Percentiles rank a stretch among this genome's conserved stretches.
Evolutionary conservation across 371 early-diverging fungal species (phyloP).

Genomic region (Dinochytrium kinnereticum): DNA sequence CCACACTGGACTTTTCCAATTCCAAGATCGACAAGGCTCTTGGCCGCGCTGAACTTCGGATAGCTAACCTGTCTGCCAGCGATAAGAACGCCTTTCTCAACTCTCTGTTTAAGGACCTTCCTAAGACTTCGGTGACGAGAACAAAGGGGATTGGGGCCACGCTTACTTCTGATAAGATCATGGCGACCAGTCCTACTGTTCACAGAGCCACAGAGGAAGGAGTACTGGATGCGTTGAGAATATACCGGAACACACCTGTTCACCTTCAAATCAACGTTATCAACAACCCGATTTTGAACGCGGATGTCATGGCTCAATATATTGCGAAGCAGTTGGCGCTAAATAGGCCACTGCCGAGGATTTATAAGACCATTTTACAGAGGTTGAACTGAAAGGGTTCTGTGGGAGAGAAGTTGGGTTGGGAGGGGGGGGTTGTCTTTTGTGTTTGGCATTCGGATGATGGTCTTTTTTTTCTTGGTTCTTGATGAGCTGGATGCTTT

Average conservation of each 20-base stretch:
- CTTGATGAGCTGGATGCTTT: too few relatives aligned
- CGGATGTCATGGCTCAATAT: slow-evolving; percentile 50
- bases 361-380: slow-evolving; percentile 39
- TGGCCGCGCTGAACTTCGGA: slow-evolving; percentile 44
- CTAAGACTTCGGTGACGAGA: not conserved
- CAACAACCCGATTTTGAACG: slow-evolving; percentile 51
- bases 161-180: slow-evolving; percentile 11
- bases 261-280: slow-evolving; percentile 51
- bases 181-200: slow-evolving; percentile 25
- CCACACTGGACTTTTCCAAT: slow-evolving; percentile 40
- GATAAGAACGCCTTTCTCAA: slow-evolving; percentile 28
- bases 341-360: slow-evolving; percentile 29
- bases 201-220: slow-evolving; percentile 29
- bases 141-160: not conserved
- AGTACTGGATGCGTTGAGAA: slow-evolving; percentile 42
- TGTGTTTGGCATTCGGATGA: too few relatives aligned
- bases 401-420: not conserved
- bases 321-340: slow-evolving; percentile 36
- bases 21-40: slow-evolving; percentile 35
- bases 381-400: slow-evolving; percentile 19
- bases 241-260: slow-evolving; percentile 47
- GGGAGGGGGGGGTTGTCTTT: not conserved
- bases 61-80: slow-evolving; percentile 26
- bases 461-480: too few relatives aligned
- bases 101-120: slow-evolving; percentile 29